phyloP scores from a whole-genome alignment of 1,284 basidiomycete species.

The Boletellus sp. region DNA sequence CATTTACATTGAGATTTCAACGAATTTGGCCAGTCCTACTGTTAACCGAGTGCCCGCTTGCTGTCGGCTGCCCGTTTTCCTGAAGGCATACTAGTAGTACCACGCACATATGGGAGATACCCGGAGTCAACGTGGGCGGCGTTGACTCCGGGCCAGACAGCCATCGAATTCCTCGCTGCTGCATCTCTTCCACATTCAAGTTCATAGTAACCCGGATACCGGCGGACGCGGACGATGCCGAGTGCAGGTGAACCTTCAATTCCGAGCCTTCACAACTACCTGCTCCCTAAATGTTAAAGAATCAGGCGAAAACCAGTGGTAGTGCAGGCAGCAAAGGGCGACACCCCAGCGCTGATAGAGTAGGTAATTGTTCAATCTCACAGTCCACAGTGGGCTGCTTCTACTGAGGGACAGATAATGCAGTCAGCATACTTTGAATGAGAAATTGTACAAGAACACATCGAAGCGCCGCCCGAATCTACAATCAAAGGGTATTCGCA shows the following conservation, averaged over 20 bases:
- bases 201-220: no score
- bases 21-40: no score
- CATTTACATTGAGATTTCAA: no score
- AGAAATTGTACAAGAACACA: slow-evolving; percentile 12
- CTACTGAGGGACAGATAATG: not conserved
- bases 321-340: slow-evolving; percentile 10
- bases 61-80: no score
- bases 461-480: slow-evolving; percentile 12
- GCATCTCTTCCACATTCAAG: no score
- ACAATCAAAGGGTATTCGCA: slow-evolving; percentile 3
- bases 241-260: slow-evolving; percentile 4
- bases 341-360: slow-evolving; percentile 1
- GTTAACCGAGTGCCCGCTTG: no score
- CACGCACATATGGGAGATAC: no score
- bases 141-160: no score
- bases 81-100: no score
- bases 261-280: slow-evolving; percentile 13
- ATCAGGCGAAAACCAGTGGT: not conserved
- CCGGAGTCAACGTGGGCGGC: no score
- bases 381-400: not conserved
- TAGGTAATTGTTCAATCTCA: slow-evolving; percentile 2
- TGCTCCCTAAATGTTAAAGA: slow-evolving; percentile 12
- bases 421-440: slow-evolving; percentile 6
- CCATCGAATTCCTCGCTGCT: slow-evolving; percentile 33
- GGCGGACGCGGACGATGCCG: slow-evolving; percentile 30